A percentile compares a stretch with the other conserved stretches of the same genome.
These are phyloP conservation scores for Immersiella caudata DNA, from an alignment of 495 filamentous ascomycete species.

Conservation along the genomic window DNA sequence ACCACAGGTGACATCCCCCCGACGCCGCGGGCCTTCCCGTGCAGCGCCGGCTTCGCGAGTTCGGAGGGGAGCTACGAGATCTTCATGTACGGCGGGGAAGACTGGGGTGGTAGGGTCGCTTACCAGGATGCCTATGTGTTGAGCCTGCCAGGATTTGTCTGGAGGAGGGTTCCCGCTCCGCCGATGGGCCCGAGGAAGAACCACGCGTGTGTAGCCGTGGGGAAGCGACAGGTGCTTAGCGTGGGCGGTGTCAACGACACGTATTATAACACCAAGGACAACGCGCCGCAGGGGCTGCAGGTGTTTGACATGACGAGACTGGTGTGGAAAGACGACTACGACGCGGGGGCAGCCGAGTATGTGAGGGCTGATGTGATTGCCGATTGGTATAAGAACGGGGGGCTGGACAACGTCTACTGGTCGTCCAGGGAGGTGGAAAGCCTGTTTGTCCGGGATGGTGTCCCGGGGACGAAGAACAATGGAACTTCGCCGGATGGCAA, in stretches of 20 bases:
- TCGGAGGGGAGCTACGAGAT: slow-evolving; percentile 43
- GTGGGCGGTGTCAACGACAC: slow-evolving; percentile 10
- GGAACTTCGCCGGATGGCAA: no score
- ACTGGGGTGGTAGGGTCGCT: no score
- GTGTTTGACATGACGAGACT: slow-evolving; percentile 24
- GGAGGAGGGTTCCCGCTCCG: no score
- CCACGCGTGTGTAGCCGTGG: slow-evolving; percentile 38
- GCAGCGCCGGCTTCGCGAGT: slow-evolving; percentile 35
- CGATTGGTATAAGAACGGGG: slow-evolving; percentile 5
- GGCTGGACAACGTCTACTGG: no score
- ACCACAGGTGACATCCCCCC: slow-evolving; percentile 35
- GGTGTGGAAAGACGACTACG: slow-evolving; percentile 12
- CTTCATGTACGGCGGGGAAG: no score
- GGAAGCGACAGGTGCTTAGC: slow-evolving; percentile 44
- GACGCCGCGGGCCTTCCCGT: slow-evolving; percentile 25
- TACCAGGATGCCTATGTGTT: no score
- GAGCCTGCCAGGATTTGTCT: no score
- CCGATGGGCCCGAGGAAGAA: slow-evolving; percentile 22
- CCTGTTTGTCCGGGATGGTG: neutral
- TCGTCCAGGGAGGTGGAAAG: no score
- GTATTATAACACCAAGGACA: neutral
- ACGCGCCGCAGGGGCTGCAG: slow-evolving; percentile 14
- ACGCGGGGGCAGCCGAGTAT: slow-evolving; percentile 14
- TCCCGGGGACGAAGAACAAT: neutral
- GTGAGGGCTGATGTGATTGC: slow-evolving; percentile 11